Conservation (phyloP, 2,329 filamentous ascomycete species). For the Pseudogymnoascus sp. region DNA sequence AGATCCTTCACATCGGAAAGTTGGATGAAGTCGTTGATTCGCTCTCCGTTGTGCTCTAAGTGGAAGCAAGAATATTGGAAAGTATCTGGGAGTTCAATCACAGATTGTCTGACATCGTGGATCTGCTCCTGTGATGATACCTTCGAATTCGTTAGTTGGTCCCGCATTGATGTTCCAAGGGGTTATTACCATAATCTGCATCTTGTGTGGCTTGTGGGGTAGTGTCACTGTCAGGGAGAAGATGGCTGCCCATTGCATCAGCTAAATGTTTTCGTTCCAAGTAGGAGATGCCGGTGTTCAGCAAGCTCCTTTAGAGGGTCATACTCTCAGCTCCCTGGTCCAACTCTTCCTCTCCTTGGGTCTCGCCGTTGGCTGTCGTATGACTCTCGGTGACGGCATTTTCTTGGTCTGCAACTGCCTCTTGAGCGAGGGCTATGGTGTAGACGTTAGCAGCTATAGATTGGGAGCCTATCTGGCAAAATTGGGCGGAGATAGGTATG, state of each 20-base stretch:
- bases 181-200: constrained; percentile 70
- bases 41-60: constrained; percentile 79
- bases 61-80: constrained; percentile 99
- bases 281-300: background rate
- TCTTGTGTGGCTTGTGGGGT: constrained; percentile 69
- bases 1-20: constrained; percentile 82
- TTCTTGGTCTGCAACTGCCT: constrained; percentile 15
- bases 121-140: constrained; percentile 91
- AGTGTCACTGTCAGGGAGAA: constrained; percentile 67
- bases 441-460: background rate
- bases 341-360: constrained; percentile 21
- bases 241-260: constrained; percentile 36
- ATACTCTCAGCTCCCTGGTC: constrained; percentile 27
- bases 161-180: constrained; percentile 21
- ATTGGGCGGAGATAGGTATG: background rate
- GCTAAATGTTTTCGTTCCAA: constrained; percentile 11
- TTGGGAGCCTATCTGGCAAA: background rate
- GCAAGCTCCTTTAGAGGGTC: constrained; percentile 12
- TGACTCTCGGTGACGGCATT: constrained; percentile 18
- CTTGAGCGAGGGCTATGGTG: constrained; percentile 1
- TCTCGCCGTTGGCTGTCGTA: constrained; percentile 19
- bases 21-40: constrained; percentile 91
- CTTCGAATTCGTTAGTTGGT: constrained; percentile 36
- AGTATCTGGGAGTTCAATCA: constrained; percentile 85
- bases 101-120: constrained; percentile 92